These are phyloP conservation scores for Penicillium sp. DNA, from an alignment of 2,329 filamentous ascomycete genomes.

Conservation along the genomic window DNA sequence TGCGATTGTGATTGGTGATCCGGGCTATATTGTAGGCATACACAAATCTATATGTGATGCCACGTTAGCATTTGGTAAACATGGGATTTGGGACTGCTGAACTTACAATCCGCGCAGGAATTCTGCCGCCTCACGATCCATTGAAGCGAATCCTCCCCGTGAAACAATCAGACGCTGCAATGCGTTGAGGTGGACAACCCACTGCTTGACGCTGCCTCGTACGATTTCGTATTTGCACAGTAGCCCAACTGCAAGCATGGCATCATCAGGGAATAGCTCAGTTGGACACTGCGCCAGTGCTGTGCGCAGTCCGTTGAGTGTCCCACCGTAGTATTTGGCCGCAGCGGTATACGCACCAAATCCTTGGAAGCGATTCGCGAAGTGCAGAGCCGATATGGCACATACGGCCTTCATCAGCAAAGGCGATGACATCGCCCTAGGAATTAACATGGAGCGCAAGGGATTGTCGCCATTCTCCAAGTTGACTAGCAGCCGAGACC, in stretches of 20 bases:
- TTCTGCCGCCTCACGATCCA: conserved; percentile 32
- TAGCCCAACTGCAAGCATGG: conserved; percentile 35
- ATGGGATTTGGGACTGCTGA: neutral
- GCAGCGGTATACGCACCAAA: conserved; percentile 29
- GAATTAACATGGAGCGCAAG: conserved; percentile 35
- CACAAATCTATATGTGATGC: conserved; percentile 31
- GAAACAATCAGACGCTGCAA: conserved; percentile 34
- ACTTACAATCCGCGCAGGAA: conserved; percentile 37
- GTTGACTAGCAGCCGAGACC: conserved; percentile 36
- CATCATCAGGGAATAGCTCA: conserved; percentile 28
- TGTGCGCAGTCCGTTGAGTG: conserved; percentile 33
- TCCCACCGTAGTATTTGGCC: conserved; percentile 33
- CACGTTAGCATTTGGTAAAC: neutral
- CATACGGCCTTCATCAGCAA: conserved; percentile 38
- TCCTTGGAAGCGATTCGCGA: conserved; percentile 31
- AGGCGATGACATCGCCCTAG: conserved; percentile 36
- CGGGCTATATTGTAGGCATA: conserved; percentile 36
- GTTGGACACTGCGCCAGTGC: conserved; percentile 21
- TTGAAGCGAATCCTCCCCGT: conserved; percentile 31
- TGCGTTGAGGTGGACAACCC: conserved; percentile 37
- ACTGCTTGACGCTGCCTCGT: conserved; percentile 39
- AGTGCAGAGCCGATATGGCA: conserved; percentile 38
- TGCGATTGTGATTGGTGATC: conserved; percentile 32
- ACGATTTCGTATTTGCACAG: conserved; percentile 41
- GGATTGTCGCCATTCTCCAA: conserved; percentile 38